Evolutionary conservation across 2,329 filamentous ascomycete genomes (phyloP).

Genomic region (Harringtonia aguacate): DNA sequence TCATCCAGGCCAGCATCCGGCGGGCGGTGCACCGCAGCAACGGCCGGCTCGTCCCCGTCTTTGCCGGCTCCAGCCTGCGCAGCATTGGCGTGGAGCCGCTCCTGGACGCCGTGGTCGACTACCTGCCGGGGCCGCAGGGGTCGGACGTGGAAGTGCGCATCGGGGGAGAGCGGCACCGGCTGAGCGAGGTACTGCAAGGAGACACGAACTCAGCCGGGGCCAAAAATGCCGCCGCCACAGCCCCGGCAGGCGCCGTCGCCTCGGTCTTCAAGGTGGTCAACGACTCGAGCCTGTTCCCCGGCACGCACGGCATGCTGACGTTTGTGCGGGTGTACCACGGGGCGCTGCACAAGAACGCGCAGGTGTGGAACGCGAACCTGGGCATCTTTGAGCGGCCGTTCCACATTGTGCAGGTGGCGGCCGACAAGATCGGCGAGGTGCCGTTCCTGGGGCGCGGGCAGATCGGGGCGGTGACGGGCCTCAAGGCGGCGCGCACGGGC

Average conservation of each 20-base stretch:
- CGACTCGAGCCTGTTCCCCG: slow-evolving; percentile 48
- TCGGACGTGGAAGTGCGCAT: slow-evolving; percentile 11
- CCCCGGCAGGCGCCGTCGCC: slow-evolving; percentile 31
- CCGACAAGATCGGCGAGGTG: slow-evolving; percentile 76
- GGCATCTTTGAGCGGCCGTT: slow-evolving; percentile 69
- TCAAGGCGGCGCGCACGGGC: slow-evolving; percentile 86
- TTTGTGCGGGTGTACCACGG: slow-evolving; percentile 92
- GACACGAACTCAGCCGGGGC: not conserved
- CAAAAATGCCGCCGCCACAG: slow-evolving; percentile 17
- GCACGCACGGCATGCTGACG: slow-evolving; percentile 65
- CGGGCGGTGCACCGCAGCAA: slow-evolving; percentile 57
- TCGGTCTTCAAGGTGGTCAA: slow-evolving; percentile 93
- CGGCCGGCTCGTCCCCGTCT: slow-evolving; percentile 71
- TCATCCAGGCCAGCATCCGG: slow-evolving; percentile 65
- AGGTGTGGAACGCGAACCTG: slow-evolving; percentile 81
- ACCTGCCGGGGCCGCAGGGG: slow-evolving; percentile 64
- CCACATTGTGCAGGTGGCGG: slow-evolving; percentile 80
- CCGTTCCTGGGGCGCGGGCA: slow-evolving; percentile 72
- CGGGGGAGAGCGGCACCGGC: slow-evolving; percentile 40
- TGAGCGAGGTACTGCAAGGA: slow-evolving; percentile 27
- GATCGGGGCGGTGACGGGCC: slow-evolving; percentile 84
- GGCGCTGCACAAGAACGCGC: slow-evolving; percentile 58
- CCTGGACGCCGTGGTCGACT: slow-evolving; percentile 77
- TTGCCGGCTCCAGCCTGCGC: slow-evolving; percentile 84
- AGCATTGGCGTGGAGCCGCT: slow-evolving; percentile 92